Percentiles rank a stretch among this genome's conserved stretches.
Conservation (phyloP, 371 early-diverging fungal genomes). For the Rhizopus delemar region DNA sequence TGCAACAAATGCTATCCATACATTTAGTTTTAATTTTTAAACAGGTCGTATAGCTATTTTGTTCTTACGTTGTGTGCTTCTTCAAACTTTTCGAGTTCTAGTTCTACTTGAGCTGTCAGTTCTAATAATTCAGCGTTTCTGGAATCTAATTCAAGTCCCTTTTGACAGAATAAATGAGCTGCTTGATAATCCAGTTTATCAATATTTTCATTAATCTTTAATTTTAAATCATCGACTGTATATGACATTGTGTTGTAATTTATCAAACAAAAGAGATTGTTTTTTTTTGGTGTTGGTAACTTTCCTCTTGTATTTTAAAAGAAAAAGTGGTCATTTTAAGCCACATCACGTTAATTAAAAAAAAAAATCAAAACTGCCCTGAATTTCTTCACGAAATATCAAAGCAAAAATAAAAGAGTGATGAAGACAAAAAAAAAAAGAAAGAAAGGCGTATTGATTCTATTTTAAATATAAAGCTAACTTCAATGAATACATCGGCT, state of each 20-base stretch:
- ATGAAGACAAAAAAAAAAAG: no score
- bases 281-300: no score
- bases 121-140: constrained; percentile 69
- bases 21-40: not conserved
- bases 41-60: not conserved
- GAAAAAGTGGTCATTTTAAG: no score
- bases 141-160: constrained; percentile 70
- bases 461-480: no score
- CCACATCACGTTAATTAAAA: no score
- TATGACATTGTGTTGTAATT: constrained; percentile 18
- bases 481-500: no score
- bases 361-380: no score
- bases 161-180: constrained; percentile 71
- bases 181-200: constrained; percentile 74
- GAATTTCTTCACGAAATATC: no score
- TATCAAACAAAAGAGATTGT: no score
- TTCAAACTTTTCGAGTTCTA: constrained; percentile 71
- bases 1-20: constrained; percentile 60
- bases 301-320: no score
- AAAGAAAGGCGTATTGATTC: no score
- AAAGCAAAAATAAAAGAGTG: no score
- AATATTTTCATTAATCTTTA: constrained; percentile 72
- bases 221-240: constrained; percentile 64
- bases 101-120: constrained; percentile 71
- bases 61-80: constrained; percentile 65